Evolutionary conservation across 495 filamentous ascomycete genomes (phyloP), one percentile per base, ranked within the genome.

Genomic region (Annulohypoxylon nitens): DNA sequence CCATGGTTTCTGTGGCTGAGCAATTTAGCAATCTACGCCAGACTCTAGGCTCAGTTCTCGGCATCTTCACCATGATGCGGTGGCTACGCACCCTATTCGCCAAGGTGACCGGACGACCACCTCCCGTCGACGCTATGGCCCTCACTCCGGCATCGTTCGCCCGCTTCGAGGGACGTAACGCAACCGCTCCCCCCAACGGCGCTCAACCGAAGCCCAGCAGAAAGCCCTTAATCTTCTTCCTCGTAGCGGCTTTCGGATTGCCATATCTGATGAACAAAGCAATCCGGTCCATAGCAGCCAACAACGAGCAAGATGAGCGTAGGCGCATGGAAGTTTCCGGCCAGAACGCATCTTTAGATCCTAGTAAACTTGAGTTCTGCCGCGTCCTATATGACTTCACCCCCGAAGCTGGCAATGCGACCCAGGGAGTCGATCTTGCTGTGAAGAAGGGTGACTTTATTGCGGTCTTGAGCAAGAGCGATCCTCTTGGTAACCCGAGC

Each of bases 1-100:
- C 97, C 36, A 98, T 99, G 95, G 91, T 99, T 18, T 93, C 94
- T 41, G 97, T 99, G 18, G 97, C 97, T 60, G 97, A 99, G 78
- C 97, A 99, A 81, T 95, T 99, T 69, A 91, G 93, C 51, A 97
- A 93, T 73, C 87, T 99, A 58, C 90, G 93, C 68, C 93, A 94
- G 76, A 97, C 97, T n/a, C 88, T 99, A 20, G 97, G 97, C 70
- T 97, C 94, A 18, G 90, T 97, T 23, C 84, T 98, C 37, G 97
- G 97, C 4, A 97, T 99, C 72, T 98, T 97, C 84, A 97, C 97
- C 10, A 76, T 99, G 47, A 91, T 98, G 83, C 91, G 97, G 65
- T 99, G 95, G 94, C 87, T 96, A 70, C 91, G 93, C 57, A 97
- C 94, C 2, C 83, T 96, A 36, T 86, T 98, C 70, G 95, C 95